Conservation (phyloP, 164 flowering plant genomes). For the Berberis vulgaris region DNA sequence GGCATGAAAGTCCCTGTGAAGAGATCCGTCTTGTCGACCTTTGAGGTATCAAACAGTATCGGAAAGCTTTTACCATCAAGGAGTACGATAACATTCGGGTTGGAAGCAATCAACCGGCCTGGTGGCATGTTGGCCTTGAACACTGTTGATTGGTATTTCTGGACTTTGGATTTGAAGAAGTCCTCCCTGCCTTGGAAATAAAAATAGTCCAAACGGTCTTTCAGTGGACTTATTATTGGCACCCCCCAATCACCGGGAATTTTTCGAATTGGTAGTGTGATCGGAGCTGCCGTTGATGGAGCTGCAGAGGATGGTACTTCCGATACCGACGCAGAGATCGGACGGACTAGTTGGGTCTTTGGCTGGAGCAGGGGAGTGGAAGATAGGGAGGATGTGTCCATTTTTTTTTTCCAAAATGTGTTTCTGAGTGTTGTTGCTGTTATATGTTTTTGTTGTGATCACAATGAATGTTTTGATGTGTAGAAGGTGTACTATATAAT, state of each 20-base stretch:
- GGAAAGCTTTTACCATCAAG: conserved; percentile 18
- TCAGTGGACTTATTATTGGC: conserved; percentile 1
- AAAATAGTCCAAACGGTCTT: conserved; percentile 16
- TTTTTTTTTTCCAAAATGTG: not conserved
- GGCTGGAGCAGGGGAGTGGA: conserved; percentile 12
- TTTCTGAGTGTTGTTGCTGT: no score
- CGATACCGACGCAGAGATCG: not conserved
- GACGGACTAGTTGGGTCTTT: not conserved
- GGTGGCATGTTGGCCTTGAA: conserved; percentile 15
- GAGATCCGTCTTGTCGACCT: conserved; percentile 11
- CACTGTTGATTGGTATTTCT: conserved; percentile 13
- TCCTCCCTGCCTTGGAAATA: conserved; percentile 14
- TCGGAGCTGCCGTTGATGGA: not conserved
- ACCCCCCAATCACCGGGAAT: conserved; percentile 16
- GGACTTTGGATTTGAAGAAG: conserved; percentile 10
- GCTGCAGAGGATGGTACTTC: not conserved
- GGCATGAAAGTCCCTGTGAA: conserved; percentile 20
- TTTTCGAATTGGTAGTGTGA: conserved; percentile 6
- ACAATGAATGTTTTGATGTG: no score
- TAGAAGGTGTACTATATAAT: no score
- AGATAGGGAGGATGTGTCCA: not conserved
- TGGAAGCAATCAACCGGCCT: conserved; percentile 8
- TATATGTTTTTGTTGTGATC: no score
- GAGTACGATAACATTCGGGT: conserved; percentile 12
- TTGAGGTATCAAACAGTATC: conserved; percentile 8